Conservation (phyloP, 169 alveolate genomes). For the Pseudocohnilembus persalinus region DNA sequence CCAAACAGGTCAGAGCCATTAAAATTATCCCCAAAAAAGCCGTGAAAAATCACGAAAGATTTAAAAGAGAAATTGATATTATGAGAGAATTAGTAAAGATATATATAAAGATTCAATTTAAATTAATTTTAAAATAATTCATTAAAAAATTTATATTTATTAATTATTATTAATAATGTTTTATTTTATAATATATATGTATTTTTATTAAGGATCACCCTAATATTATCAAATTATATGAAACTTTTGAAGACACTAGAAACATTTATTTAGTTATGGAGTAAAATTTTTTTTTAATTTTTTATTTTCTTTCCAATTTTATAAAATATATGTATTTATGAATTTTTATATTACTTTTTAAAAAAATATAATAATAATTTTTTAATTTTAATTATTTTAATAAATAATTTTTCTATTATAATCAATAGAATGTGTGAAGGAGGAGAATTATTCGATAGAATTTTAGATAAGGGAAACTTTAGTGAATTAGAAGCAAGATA, state of each 20-base stretch:
- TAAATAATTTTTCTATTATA: neutral
- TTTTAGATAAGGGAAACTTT: constrained; percentile 54
- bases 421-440: constrained; percentile 63
- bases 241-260: constrained; percentile 85
- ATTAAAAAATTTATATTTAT: neutral
- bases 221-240: constrained; percentile 91
- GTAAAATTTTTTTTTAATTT: neutral
- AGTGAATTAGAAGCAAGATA: constrained; percentile 72
- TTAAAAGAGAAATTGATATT: constrained; percentile 56
- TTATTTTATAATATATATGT: neutral
- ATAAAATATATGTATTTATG: neutral
- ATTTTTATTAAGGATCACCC: constrained; percentile 89
- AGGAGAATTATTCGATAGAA: constrained; percentile 79
- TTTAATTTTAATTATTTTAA: no score
- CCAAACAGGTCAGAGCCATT: constrained; percentile 41
- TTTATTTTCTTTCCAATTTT: no score
- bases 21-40: constrained; percentile 47
- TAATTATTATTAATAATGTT: neutral
- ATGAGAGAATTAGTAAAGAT: constrained; percentile 35
- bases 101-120: no score
- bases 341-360: no score
- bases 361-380: no score
- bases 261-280: constrained; percentile 82
- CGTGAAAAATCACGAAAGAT: constrained; percentile 48
- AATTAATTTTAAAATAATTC: no score